phyloP scores from a whole-genome alignment of 768 basidiomycete genomes.

The Leucosporidium creatinivorum region DNA sequence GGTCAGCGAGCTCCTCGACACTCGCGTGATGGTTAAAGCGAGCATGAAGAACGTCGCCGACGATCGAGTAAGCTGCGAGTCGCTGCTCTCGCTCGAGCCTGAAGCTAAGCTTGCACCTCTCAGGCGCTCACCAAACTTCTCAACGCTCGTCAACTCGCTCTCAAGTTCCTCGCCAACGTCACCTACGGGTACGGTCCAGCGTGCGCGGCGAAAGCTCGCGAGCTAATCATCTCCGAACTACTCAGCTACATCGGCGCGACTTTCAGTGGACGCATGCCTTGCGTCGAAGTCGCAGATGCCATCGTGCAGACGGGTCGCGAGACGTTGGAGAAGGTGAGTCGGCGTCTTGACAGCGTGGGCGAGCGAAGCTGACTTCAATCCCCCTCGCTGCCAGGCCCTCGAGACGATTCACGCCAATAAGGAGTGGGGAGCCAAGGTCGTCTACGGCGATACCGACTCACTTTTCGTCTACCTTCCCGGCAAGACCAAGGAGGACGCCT shows the following conservation, averaged over 20 bases:
- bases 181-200: constrained; percentile 59
- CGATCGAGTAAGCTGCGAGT: constrained; percentile 56
- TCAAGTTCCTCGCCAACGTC: constrained; percentile 85
- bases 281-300: constrained; percentile 94
- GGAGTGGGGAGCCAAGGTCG: constrained; percentile 86
- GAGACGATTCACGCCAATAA: constrained; percentile 62
- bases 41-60: constrained; percentile 75
- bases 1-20: constrained; percentile 85
- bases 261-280: constrained; percentile 95
- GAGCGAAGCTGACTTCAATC: not conserved
- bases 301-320: constrained; percentile 96
- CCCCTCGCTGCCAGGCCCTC: constrained; percentile 57
- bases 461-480: constrained; percentile 87
- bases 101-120: too few relatives aligned
- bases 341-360: not conserved
- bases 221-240: too few relatives aligned
- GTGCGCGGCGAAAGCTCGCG: too few relatives aligned
- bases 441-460: constrained; percentile 97
- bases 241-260: constrained; percentile 73
- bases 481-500: constrained; percentile 86
- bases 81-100: not conserved
- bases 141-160: constrained; percentile 81
- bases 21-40: constrained; percentile 95
- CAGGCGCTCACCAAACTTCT: constrained; percentile 69
- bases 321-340: constrained; percentile 76